These are phyloP conservation scores for Ustilago loliicola DNA, from an alignment of 1,284 basidiomycete species.

Conservation along the genomic window DNA sequence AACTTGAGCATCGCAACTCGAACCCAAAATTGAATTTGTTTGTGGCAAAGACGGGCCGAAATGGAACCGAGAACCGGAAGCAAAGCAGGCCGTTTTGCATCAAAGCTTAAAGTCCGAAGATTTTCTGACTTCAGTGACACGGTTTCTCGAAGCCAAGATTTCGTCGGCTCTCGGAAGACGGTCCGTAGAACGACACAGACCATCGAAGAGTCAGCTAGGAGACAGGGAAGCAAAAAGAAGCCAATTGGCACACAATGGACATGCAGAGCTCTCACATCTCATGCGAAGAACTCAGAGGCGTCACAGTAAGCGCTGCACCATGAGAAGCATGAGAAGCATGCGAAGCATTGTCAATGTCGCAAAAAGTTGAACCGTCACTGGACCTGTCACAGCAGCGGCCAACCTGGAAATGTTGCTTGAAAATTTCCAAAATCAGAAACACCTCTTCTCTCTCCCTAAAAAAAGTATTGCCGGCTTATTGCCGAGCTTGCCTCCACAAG, in stretches of 20 bases:
- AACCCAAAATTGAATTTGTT: not conserved
- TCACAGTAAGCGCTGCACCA: no score
- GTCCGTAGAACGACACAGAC: not conserved
- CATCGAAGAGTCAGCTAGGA: not conserved
- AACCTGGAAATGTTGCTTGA: not conserved
- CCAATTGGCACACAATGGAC: no score
- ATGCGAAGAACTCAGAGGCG: no score
- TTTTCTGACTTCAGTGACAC: not conserved
- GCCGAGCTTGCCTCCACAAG: not conserved
- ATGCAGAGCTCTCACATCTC: no score
- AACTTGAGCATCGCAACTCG: not conserved
- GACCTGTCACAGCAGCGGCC: not conserved
- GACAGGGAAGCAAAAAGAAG: no score
- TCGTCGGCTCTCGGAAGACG: not conserved
- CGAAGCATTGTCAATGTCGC: not conserved
- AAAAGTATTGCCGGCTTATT: constrained; percentile 15
- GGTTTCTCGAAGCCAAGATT: no score
- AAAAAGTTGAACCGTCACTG: not conserved
- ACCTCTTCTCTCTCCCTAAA: not conserved
- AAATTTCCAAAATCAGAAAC: constrained; percentile 10
- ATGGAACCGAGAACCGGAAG: constrained; percentile 2
- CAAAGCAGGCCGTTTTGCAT: not conserved
- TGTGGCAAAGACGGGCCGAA: constrained; percentile 15
- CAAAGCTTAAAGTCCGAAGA: not conserved
- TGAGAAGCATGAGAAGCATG: no score